Conservation (phyloP, 768 basidiomycete species). For the Lepiota venenata region DNA sequence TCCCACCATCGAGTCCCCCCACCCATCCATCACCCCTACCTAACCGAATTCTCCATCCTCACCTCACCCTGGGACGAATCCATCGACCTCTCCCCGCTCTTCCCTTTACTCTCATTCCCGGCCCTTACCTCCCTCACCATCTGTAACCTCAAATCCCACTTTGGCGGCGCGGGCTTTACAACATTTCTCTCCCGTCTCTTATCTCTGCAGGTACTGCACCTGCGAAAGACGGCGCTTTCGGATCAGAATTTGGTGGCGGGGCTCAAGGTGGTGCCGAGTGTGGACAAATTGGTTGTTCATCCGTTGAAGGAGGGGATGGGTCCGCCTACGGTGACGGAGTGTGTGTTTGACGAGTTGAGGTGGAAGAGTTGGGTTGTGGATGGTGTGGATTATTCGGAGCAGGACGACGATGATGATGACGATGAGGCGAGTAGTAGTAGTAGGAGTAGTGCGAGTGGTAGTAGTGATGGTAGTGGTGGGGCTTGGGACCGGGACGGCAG, state of each 20-base stretch:
- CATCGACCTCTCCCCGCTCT: constrained; percentile 31
- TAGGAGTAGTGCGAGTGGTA: not conserved
- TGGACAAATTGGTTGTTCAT: constrained; percentile 32
- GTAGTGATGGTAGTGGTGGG: not conserved
- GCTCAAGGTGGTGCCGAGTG: constrained; percentile 27
- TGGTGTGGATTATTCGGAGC: constrained; percentile 13
- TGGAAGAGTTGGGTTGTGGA: constrained; percentile 21
- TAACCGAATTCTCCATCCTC: constrained; percentile 33
- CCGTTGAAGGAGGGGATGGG: constrained; percentile 15
- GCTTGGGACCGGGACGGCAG: not conserved
- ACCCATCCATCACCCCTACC: constrained; percentile 26
- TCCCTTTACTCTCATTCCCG: constrained; percentile 32
- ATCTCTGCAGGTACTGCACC: constrained; percentile 31
- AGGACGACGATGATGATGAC: constrained; percentile 9
- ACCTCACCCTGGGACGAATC: constrained; percentile 32
- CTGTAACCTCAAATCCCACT: constrained; percentile 33
- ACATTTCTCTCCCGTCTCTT: constrained; percentile 30
- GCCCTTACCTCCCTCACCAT: constrained; percentile 33
- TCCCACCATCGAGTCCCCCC: constrained; percentile 2
- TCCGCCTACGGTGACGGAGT: constrained; percentile 29
- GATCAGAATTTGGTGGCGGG: constrained; percentile 31
- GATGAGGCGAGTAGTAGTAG: not conserved
- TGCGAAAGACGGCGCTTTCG: constrained; percentile 33
- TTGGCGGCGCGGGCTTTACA: constrained; percentile 26
- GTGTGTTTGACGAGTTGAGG: constrained; percentile 32